phyloP scores from a whole-genome alignment of 208 protist species.

The Leishmania tropica region DNA sequence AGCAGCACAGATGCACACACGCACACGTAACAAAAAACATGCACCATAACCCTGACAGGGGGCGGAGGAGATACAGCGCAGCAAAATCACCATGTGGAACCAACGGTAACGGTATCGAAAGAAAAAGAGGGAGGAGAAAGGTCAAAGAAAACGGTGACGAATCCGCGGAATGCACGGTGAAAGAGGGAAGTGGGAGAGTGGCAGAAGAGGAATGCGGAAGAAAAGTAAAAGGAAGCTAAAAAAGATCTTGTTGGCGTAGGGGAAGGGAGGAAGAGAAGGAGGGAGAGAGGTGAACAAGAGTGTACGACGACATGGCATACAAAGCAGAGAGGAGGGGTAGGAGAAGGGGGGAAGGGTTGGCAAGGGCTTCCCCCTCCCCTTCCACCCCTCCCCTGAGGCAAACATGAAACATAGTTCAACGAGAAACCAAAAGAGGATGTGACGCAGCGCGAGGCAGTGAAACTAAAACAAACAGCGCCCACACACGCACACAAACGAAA shows the following conservation, averaged over 20 bases:
- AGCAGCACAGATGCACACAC: neutral
- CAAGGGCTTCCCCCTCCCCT: neutral
- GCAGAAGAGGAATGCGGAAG: neutral
- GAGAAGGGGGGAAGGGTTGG: neutral
- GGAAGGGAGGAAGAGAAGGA: constrained; percentile 3
- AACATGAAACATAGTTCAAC: neutral
- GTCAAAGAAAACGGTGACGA: constrained; percentile 7
- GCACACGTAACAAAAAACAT: neutral
- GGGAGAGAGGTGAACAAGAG: neutral
- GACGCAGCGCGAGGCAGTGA: neutral
- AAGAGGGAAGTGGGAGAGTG: neutral
- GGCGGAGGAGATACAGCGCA: neutral
- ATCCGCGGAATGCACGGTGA: neutral
- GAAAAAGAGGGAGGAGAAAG: neutral
- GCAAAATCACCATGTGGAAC: neutral
- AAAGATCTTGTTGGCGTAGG: neutral
- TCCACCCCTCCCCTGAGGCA: neutral
- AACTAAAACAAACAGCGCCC: neutral
- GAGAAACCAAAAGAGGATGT: neutral
- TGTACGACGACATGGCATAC: neutral
- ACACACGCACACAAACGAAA: constrained; percentile 1
- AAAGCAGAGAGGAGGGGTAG: neutral
- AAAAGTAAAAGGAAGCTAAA: constrained; percentile 10
- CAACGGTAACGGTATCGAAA: neutral
- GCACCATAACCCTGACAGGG: neutral